Base-by-base conservation (phyloP, 148 eudicot genomes). In the Pharnaceum exiguum region DNA sequence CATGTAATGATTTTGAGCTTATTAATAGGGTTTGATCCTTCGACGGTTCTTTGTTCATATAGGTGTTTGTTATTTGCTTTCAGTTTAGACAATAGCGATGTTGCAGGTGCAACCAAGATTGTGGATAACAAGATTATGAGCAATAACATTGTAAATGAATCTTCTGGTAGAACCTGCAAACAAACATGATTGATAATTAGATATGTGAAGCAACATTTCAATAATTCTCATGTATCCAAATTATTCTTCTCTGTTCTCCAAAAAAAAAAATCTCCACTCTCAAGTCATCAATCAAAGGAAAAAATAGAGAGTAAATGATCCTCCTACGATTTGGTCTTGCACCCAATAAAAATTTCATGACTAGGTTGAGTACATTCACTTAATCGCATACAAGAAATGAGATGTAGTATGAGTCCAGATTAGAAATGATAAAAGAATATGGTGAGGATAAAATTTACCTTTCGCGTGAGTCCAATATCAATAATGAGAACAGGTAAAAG, bases 1-100 rank as follows among this genome's bases (percentile, higher is more conserved):
- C 86, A 80, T 0, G 80, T 70, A 4, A 86, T 46, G 7, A 86
- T 9, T 13, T 79, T 67, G 15, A 83, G 71, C 26, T 78, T 78
- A 4, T 76, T 80, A 0, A 56, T 63, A 8, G 69, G 30, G 7
- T 42, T 67, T 10, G 69, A 51, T 12, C 72, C 82, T 64, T 78
- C 59, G 2, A 86, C 6, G 16, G 70, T 73, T 22, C 77, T 72
- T 5, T 75, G 56, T 22, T 76, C 71, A 66, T 86, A 72, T 0
- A 70, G 60, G 4, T 29, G n/a, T 0, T 25, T n/a, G 3, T 5
- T 42, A 46, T 60, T 70, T 13, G 49, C 55, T 2, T 51, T 35
- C 6, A 47, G 24, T 17, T 46, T 54, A 24, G 65, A 68, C 2
- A 49, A 18, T 1, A 16, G 13, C n/a, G 51, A 29, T 48, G 73